These are phyloP conservation scores for Sphaerulina vaccinii DNA, from an alignment of 2,329 filamentous ascomycete species.

Conservation along the genomic window DNA sequence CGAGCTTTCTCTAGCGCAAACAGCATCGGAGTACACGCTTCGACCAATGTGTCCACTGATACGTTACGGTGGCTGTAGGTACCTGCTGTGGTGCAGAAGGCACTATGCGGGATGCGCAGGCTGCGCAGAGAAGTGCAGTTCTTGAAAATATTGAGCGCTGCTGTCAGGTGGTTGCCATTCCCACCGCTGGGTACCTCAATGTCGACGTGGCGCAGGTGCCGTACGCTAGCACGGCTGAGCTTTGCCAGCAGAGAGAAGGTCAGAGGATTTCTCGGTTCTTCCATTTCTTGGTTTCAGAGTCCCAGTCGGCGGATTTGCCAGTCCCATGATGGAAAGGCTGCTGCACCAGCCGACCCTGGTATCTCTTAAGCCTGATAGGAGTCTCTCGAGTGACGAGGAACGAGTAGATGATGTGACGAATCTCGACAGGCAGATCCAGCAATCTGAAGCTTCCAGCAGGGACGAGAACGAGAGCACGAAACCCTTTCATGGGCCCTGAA, in stretches of 20 bases:
- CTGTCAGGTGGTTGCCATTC: neutral
- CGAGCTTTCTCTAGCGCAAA: neutral
- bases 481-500: neutral
- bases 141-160: neutral
- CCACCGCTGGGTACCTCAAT: neutral
- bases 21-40: neutral
- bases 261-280: neutral
- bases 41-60: neutral
- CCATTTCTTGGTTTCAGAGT: conserved; percentile 1
- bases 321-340: neutral
- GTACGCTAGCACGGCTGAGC: neutral
- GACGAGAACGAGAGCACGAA: conserved; percentile 1
- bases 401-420: conserved; percentile 10
- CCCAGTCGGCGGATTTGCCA: neutral
- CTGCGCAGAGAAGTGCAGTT: neutral
- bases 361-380: neutral
- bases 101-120: neutral
- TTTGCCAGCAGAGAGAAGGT: neutral
- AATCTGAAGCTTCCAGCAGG: conserved; percentile 2
- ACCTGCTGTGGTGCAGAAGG: neutral
- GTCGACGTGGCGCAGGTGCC: neutral
- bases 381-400: neutral
- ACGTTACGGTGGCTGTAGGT: neutral
- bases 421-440: conserved; percentile 1
- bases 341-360: neutral